Percentiles rank a stretch among this genome's conserved stretches.
Evolutionary conservation across 352 stramenopile genomes (phyloP).

Genomic region (Phytophthora pistaciae): DNA sequence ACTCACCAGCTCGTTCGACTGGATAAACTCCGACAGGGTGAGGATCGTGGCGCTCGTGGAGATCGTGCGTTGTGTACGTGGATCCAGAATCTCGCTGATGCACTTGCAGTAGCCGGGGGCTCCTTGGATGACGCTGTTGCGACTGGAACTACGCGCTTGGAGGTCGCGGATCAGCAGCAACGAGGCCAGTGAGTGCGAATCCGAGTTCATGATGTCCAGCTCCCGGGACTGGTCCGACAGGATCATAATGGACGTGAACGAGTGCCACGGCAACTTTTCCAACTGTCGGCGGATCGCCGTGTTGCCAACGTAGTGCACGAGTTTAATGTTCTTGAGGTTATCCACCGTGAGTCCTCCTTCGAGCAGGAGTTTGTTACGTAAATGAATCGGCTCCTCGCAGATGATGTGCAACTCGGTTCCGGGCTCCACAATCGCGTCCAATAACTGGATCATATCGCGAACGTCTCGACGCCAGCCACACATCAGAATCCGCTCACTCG

Average conservation of each 20-base stretch:
- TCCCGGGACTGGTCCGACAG: slow-evolving; percentile 72
- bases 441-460: slow-evolving; percentile 82
- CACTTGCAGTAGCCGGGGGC: slow-evolving; percentile 56
- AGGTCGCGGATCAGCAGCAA: slow-evolving; percentile 85
- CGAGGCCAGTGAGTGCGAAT: slow-evolving; percentile 83
- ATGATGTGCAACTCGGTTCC: slow-evolving; percentile 80
- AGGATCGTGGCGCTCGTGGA: slow-evolving; percentile 70
- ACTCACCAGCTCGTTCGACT: slow-evolving; percentile 86
- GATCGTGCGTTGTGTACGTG: slow-evolving; percentile 83
- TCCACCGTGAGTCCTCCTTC: slow-evolving; percentile 65
- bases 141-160: slow-evolving; percentile 34
- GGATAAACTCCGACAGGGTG: slow-evolving; percentile 79
- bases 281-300: slow-evolving; percentile 77
- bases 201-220: slow-evolving; percentile 79
- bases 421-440: slow-evolving; percentile 68
- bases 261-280: slow-evolving; percentile 52
- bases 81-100: slow-evolving; percentile 87
- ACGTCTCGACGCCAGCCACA: slow-evolving; percentile 88
- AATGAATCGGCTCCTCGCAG: slow-evolving; percentile 65
- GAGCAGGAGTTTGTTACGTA: slow-evolving; percentile 66
- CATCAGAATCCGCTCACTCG: slow-evolving; percentile 75
- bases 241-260: slow-evolving; percentile 86
- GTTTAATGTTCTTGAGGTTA: slow-evolving; percentile 57
- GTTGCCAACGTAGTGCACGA: slow-evolving; percentile 79
- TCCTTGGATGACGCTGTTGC: slow-evolving; percentile 21